Conservation (phyloP, 2,329 filamentous ascomycete species). For the Chrysoporthe austroafricana region DNA sequence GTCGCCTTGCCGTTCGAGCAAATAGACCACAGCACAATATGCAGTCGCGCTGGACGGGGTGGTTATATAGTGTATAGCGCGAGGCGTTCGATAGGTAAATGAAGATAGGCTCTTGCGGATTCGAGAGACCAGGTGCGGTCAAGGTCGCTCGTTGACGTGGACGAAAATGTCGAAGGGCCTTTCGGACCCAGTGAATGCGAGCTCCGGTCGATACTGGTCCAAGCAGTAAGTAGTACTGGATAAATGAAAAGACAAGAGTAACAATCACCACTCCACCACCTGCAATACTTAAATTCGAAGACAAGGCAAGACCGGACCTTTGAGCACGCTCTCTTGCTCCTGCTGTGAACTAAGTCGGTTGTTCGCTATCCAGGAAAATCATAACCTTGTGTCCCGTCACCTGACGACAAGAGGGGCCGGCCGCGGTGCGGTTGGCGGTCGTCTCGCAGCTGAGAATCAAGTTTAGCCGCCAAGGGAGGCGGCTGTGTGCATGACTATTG, state of each 20-base stretch:
- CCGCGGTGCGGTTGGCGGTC: not conserved
- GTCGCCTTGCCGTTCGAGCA: not conserved
- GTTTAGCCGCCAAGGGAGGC: conserved; percentile 2
- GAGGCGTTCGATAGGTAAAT: not conserved
- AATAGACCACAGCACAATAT: not conserved
- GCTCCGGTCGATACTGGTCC: not conserved
- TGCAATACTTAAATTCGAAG: conserved; percentile 18
- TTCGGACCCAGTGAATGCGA: not conserved
- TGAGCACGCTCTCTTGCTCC: not conserved
- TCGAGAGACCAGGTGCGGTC: not conserved
- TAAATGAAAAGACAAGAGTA: conserved; percentile 10
- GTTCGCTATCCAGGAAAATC: not conserved
- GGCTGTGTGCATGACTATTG: conserved; percentile 6
- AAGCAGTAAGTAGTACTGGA: not conserved
- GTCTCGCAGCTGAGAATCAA: conserved; percentile 2
- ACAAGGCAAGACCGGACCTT: not conserved
- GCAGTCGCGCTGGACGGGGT: not conserved
- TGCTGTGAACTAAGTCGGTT: not conserved
- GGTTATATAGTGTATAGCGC: not conserved
- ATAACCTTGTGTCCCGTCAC: not conserved
- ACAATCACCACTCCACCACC: conserved; percentile 24
- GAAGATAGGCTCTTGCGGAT: not conserved
- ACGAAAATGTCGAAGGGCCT: not conserved
- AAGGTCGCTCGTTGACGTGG: not conserved
- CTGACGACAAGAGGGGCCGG: conserved; percentile 5